Percentiles rank a stretch among this genome's conserved stretches.
Evolutionary conservation across 2,329 filamentous ascomycete species (phyloP).

Genomic region (Sclerotinia borealis): DNA sequence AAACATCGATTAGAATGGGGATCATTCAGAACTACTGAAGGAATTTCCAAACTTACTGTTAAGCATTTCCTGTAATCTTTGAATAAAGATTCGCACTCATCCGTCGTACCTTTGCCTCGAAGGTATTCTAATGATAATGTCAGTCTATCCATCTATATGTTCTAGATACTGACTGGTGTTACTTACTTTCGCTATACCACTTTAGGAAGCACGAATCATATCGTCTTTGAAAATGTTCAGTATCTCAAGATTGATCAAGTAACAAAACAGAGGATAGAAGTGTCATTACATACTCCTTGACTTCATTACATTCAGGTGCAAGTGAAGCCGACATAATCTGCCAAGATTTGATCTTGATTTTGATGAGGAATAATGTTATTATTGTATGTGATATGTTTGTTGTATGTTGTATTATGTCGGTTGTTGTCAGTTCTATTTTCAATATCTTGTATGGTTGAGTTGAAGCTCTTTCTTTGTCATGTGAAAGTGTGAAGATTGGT

Average conservation of each 20-base stretch:
- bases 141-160: constrained; percentile 9
- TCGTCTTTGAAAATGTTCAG: constrained; percentile 47
- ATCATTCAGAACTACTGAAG: not conserved
- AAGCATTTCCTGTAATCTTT: constrained; percentile 84
- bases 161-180: constrained; percentile 15
- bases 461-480: constrained; percentile 1
- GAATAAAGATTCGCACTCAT: constrained; percentile 81
- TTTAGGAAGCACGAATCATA: constrained; percentile 98
- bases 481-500: not conserved
- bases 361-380: not conserved
- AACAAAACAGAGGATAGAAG: constrained; percentile 11
- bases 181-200: constrained; percentile 97
- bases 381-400: not conserved
- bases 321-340: constrained; percentile 88
- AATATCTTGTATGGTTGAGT: not conserved
- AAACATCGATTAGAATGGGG: constrained; percentile 1
- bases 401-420: not conserved
- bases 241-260: not conserved
- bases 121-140: constrained; percentile 65
- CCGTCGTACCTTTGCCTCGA: constrained; percentile 71
- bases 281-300: constrained; percentile 70
- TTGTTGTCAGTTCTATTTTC: no score
- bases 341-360: no score
- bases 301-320: constrained; percentile 88
- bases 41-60: constrained; percentile 47